Evolutionary conservation across 129 eudicot genomes (phyloP).

Genomic region (Apium graveolens): DNA sequence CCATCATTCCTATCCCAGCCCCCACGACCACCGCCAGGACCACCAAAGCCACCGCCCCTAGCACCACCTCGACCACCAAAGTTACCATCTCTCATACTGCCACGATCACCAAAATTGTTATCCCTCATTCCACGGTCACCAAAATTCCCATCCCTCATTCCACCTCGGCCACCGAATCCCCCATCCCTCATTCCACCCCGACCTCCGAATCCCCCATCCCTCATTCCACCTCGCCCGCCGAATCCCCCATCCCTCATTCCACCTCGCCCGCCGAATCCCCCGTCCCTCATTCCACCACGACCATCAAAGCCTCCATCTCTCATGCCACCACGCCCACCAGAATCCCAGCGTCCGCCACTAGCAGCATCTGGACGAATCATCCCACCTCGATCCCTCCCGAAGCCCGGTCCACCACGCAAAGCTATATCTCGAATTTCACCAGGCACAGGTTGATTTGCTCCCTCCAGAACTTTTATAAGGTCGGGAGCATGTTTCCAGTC

Average conservation of each 20-base stretch:
- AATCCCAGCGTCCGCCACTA: constrained; percentile 62
- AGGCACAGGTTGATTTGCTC: constrained; percentile 86
- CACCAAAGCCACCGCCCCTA: constrained; percentile 31
- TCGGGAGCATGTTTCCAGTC: constrained; percentile 87
- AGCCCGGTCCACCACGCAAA: constrained; percentile 67
- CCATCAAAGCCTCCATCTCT: constrained; percentile 45
- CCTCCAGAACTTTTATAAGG: constrained; percentile 76
- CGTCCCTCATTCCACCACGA: constrained; percentile 41
- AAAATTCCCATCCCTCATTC: constrained; percentile 26
- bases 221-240: constrained; percentile 37
- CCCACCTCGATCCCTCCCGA: constrained; percentile 55
- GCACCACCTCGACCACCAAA: constrained; percentile 41
- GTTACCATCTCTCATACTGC: constrained; percentile 32
- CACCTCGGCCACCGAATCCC: constrained; percentile 38
- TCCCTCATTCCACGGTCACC: constrained; percentile 35
- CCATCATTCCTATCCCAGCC: constrained; percentile 57
- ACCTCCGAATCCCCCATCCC: constrained; percentile 32
- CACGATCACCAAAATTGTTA: constrained; percentile 33
- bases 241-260: constrained; percentile 44
- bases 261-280: constrained; percentile 30
- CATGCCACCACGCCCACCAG: constrained; percentile 55
- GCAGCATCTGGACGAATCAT: constrained; percentile 47
- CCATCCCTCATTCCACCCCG: constrained; percentile 45
- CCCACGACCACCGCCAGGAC: constrained; percentile 27
- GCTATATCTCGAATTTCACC: constrained; percentile 69